Evolutionary conservation across 140 eudicot species (phyloP), one percentile per base, ranked within the genome.

Genomic region (Cichorium intybus): DNA sequence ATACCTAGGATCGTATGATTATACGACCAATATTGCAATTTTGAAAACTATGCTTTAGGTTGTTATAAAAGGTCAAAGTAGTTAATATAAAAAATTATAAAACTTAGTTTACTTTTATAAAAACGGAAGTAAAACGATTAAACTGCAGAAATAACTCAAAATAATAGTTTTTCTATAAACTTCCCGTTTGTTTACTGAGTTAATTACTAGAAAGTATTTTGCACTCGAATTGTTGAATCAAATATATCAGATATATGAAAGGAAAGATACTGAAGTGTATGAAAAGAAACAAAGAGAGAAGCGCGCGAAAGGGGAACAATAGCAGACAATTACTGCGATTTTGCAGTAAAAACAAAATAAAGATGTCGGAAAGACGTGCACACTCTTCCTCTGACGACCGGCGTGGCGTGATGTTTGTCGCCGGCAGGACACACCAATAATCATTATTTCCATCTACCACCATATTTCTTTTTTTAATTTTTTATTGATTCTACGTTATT

Each of bases 341-440:
- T 57, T 28, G 49, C 75, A 69, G 70, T 37, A 60, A 51, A 59
- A 58, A 21, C 7, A 18, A 46, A 61, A 24, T 49, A 71, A 39
- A 50, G 21, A 0, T 62, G 77, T 62, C 58, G 77, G 71, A 72
- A 45, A 26, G 69, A 71, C 69, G 76, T 71, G 69, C 61, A 35
- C 49, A 43, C 49, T 43, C 45, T 47, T 31, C 22, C 20, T 31
- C 62, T 71, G 69, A 52, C 47, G 33, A 35, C 39, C 70, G 41
- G 77, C 77, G 71, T 72, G 77, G 6, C 71, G 49, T 62, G 71
- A 4, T 52, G 57, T 39, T 62, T 72, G 71, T 62, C 64, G 20
- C 48, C 70, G 77, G 49, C 70, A 14, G 34, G 63, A 61, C 55
- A 71, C 31, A 31, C 61, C 51, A 22, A 10, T 52, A 22, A 71